These are phyloP conservation scores for Didymella glomerata DNA, from an alignment of 2,329 filamentous ascomycete species.

Conservation along the genomic window DNA sequence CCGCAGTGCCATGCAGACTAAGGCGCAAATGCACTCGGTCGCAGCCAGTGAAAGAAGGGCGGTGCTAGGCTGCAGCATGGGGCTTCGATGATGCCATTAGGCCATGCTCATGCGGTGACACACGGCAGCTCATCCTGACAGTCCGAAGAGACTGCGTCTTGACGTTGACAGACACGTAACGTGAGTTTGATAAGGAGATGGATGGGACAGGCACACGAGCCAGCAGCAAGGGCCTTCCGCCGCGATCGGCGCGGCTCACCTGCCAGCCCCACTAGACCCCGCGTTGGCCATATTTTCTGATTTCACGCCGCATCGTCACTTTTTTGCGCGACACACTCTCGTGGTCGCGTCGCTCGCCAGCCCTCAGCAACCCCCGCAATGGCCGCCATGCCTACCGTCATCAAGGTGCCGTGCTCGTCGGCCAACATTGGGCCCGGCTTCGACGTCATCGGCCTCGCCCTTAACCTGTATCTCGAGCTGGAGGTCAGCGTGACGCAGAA, in stretches of 20 bases:
- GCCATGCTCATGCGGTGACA: background rate
- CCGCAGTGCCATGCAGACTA: background rate
- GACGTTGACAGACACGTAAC: background rate
- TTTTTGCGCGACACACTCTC: conserved; percentile 16
- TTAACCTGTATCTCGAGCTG: conserved; percentile 93
- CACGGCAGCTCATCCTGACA: background rate
- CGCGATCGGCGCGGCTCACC: conserved; percentile 7
- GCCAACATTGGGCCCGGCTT: conserved; percentile 97
- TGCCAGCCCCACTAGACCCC: conserved; percentile 7
- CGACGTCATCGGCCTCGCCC: conserved; percentile 94
- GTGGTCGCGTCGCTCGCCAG: conserved; percentile 14
- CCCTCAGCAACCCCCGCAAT: conserved; percentile 28
- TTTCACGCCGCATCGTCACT: conserved; percentile 7
- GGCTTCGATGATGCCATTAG: background rate
- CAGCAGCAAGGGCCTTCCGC: background rate
- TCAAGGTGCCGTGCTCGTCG: conserved; percentile 89
- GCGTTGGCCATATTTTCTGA: conserved; percentile 13
- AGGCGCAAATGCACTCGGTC: background rate
- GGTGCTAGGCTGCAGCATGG: conserved; percentile 13
- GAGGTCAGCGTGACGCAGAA: conserved; percentile 73
- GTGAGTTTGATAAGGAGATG: conserved; percentile 1
- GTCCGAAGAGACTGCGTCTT: no score
- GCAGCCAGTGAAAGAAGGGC: conserved; percentile 7
- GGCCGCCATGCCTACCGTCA: conserved; percentile 60
- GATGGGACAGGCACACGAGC: background rate